phyloP scores from a whole-genome alignment of 2,329 filamentous ascomycete species.

The Sporothrix humicola region DNA sequence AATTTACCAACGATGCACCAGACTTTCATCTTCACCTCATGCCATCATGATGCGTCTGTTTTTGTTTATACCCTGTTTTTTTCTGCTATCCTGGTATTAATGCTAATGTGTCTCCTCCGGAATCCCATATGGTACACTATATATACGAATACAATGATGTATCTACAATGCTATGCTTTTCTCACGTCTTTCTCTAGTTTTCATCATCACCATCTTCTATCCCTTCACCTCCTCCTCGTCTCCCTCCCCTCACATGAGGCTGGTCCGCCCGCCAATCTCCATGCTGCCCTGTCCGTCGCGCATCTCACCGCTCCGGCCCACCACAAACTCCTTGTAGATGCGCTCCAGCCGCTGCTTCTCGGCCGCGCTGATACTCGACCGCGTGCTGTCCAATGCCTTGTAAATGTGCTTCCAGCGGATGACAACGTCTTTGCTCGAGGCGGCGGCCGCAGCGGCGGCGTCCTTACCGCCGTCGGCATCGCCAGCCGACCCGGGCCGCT shows the following conservation, averaged over 20 bases:
- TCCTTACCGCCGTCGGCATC: conserved; percentile 36
- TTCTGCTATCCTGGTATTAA: background rate
- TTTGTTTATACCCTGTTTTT: background rate
- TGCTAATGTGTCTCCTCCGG: background rate
- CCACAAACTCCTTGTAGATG: conserved; percentile 93
- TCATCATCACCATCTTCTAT: background rate
- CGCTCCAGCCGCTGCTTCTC: conserved; percentile 75
- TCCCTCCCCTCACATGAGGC: conserved; percentile 72
- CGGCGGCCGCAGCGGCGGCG: conserved; percentile 32
- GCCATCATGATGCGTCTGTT: background rate
- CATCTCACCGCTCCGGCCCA: conserved; percentile 93
- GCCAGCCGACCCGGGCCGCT: conserved; percentile 33
- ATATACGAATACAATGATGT: conserved; percentile 21
- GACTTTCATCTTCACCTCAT: background rate
- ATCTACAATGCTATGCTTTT: conserved; percentile 5
- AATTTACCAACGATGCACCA: background rate
- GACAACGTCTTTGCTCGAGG: conserved; percentile 65
- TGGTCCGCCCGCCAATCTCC: conserved; percentile 90
- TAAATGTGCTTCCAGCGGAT: conserved; percentile 85
- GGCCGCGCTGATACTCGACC: conserved; percentile 79
- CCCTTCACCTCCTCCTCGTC: background rate
- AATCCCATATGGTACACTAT: conserved; percentile 21
- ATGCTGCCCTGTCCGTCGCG: conserved; percentile 87
- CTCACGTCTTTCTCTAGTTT: no score
- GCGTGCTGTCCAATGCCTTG: conserved; percentile 75